Base-by-base conservation (phyloP, 768 basidiomycete species). In the Gloeopeniophorella convolvens region DNA sequence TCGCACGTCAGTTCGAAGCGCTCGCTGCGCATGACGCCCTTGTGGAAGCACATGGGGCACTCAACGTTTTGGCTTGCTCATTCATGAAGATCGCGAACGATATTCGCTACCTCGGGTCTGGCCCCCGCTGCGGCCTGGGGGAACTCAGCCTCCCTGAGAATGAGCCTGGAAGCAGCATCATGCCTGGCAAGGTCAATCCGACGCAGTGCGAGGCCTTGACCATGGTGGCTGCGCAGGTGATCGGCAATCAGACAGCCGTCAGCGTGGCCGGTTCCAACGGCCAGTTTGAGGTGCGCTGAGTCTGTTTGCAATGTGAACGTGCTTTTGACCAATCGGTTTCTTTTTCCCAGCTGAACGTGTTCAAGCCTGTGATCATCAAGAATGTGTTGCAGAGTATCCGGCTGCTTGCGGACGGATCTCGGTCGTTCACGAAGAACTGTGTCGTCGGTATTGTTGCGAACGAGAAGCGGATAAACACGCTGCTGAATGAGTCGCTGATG, bases 31-130 rank as follows among this genome's bases (percentile, higher is more conserved):
- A 99, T 66, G 96, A 99, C 67, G 96, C 96, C 5, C 81, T 99
- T 48, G 91, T 98, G 18, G 96, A 99, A 70, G 82, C 93, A 9
- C 95, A 97, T 51, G 96, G 96, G 48, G 95, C 94, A 13, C 78
- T 99, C 58, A 98, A 98, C 69, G 88, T 89, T 36, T 68, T 99
- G 48, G 96, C 96, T n/a, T 89, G 87, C 65, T 96, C 92, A 8
- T 71, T 97, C 59, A 96, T 97, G 92, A 99, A 99, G 77, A 97
- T 99, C 62, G 95, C 95, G 42, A 98, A 99, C 65, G 96, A 99
- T 63, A 95, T 99, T 65, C 85, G 96, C 45, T 98, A 87, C 77
- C 85, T 99, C 59, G 95, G 84, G 21, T 98, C 95, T 42, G 96
- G 96, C 49, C 96, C 96, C 51, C 87, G 96, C 36, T 99, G 96